A percentile compares a stretch with the other conserved stretches of the same genome.
phyloP scores from a whole-genome alignment of 768 basidiomycete genomes.

The Neoboletus subvelutipes region DNA sequence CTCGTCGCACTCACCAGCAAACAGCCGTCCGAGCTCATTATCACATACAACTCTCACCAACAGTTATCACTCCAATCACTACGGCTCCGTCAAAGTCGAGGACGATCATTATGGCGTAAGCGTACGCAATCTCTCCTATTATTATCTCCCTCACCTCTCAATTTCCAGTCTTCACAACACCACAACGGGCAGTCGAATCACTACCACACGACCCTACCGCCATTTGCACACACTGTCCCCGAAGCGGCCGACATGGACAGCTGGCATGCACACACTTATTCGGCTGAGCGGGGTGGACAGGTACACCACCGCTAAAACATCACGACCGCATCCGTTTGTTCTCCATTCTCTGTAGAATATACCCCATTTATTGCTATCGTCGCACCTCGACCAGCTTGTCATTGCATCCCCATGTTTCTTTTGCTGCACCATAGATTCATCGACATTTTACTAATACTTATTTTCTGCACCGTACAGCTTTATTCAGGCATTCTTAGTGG shows the following conservation, averaged over 20 bases:
- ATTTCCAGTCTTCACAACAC: constrained; percentile 31
- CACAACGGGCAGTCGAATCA: constrained; percentile 37
- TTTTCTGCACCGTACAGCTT: constrained; percentile 35
- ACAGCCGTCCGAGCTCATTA: constrained; percentile 45
- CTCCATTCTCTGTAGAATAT: constrained; percentile 29
- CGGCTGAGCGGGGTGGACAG: constrained; percentile 60
- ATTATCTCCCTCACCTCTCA: not conserved
- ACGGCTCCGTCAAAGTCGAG: constrained; percentile 63
- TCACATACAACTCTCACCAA: constrained; percentile 40
- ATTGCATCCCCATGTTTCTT: constrained; percentile 12
- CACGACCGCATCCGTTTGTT: not conserved
- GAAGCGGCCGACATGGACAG: constrained; percentile 48
- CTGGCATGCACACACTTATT: constrained; percentile 57
- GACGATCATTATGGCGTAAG: constrained; percentile 61
- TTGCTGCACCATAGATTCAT: constrained; percentile 28
- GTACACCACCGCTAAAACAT: constrained; percentile 56
- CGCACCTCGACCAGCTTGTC: constrained; percentile 20
- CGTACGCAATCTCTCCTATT: constrained; percentile 7
- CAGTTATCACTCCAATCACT: constrained; percentile 48
- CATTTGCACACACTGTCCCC: constrained; percentile 45
- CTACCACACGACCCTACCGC: constrained; percentile 44
- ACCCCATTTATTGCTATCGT: constrained; percentile 37
- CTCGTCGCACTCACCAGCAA: constrained; percentile 48
- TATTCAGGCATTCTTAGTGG: constrained; percentile 37
- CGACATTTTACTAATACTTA: constrained; percentile 36